Conservation (phyloP, 2,329 filamentous ascomycete genomes). For the Ceratocystis eucalypticola region DNA sequence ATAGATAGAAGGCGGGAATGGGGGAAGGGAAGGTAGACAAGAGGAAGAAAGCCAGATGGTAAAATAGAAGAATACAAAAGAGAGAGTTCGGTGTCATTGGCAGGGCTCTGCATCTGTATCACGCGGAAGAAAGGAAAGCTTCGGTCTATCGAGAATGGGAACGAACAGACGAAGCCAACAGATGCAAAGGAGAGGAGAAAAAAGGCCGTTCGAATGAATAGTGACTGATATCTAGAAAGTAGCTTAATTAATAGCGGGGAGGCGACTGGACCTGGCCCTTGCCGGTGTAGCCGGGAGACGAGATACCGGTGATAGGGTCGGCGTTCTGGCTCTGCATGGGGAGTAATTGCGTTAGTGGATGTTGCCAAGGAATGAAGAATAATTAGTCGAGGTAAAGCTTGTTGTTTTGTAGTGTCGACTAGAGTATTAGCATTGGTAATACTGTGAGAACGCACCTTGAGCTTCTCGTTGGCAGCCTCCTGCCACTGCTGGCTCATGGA, state of each 20-base stretch:
- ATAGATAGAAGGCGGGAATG: neutral
- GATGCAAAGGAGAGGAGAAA: constrained; percentile 22
- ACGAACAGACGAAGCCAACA: constrained; percentile 1
- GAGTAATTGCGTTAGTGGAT: constrained; percentile 17
- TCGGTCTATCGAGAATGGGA: constrained; percentile 29
- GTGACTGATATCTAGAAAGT: constrained; percentile 16
- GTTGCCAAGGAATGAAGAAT: too few species aligned
- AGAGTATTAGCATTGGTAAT: neutral
- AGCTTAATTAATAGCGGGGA: constrained; percentile 33
- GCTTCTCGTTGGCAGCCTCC: constrained; percentile 85
- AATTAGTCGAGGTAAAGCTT: too few species aligned
- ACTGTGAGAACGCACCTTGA: constrained; percentile 52
- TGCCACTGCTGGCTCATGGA: constrained; percentile 98
- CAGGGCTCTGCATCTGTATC: constrained; percentile 9
- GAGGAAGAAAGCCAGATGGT: neutral
- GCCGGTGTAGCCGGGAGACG: constrained; percentile 64
- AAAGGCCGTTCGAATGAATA: constrained; percentile 17
- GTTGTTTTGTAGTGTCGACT: too few species aligned
- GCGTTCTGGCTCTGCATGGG: constrained; percentile 57
- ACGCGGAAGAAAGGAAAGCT: neutral
- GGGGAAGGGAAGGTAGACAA: neutral
- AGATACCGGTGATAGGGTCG: constrained; percentile 76
- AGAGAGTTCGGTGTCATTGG: constrained; percentile 2
- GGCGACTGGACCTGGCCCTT: constrained; percentile 64
- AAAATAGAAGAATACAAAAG: neutral